Evolutionary conservation across 2,329 filamentous ascomycete species (phyloP), one percentile per base, ranked within the genome.

Genomic region (Sporothrix phasma): DNA sequence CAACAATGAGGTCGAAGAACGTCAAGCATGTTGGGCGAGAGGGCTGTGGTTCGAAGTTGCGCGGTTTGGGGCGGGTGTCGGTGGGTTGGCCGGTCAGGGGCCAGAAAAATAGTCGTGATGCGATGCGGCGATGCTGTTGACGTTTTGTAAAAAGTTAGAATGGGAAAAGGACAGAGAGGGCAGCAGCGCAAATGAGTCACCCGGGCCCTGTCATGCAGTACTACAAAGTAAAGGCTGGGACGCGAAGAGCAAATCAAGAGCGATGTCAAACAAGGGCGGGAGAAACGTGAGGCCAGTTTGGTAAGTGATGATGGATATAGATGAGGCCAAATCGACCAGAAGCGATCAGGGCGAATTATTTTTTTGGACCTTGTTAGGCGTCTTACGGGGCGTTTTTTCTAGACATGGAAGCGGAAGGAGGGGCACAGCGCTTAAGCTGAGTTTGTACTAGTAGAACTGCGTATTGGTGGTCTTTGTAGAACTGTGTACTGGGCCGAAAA

Each of bases 1-100:
- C 91, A 74, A 84, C 77, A 72, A 93, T 88, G 74, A 93, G 91
- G 73, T 92, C 89, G 70, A 84, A n/a, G 81, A 64, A 91, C 81
- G 79, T 92, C 89, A 22, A 69, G 68, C 68, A 69, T 68, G 37
- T 58, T 68, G 60, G 59, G 51, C 24, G 15, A 31, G 15, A 31
- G 10, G 13, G 5, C 13, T 29, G 45, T 15, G 1, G 24, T 37
- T 37, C 34, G 10, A 37, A 13, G 51, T 31, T 46, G 5, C 11
- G 11, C 2, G 19, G 13, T 17, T 7, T 17, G 47, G 15, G 7
- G 17, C 29, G 46, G n/a, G 59, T 29, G 19, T 24, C 15, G 46
- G 26, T 19, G 58, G 4, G 26, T 22, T 17, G 41, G 29, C 22
- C 34, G 34, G 22, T 43, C 13, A 29, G 19, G 13, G 10, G 41